Conservation (phyloP, 169 alveolate genomes). For the Pseudocohnilembus persalinus region DNA sequence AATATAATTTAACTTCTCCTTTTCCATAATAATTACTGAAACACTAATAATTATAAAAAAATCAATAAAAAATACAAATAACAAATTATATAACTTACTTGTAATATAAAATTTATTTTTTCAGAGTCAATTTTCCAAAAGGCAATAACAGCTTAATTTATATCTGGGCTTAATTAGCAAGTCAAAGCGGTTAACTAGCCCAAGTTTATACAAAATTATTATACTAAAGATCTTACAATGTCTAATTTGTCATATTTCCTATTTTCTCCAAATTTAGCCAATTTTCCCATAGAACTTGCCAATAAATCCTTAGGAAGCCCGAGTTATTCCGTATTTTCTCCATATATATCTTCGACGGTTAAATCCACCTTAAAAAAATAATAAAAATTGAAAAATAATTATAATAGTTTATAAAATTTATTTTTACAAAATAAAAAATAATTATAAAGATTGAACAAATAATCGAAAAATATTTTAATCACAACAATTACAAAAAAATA, state of each 20-base stretch:
- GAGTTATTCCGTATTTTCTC: not conserved
- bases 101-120: not conserved
- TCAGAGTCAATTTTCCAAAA: constrained; percentile 10
- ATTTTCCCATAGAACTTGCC: constrained; percentile 31
- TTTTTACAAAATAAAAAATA: no score
- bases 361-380: constrained; percentile 23
- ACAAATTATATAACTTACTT: not conserved
- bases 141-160: constrained; percentile 11
- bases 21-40: not conserved
- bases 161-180: constrained; percentile 13
- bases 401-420: no score
- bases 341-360: constrained; percentile 36
- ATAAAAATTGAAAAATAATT: no score
- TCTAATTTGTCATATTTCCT: not conserved
- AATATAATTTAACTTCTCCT: no score
- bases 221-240: constrained; percentile 13
- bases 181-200: constrained; percentile 19
- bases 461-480: no score
- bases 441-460: no score
- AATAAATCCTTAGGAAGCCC: constrained; percentile 14
- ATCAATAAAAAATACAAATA: not conserved
- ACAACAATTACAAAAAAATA: no score
- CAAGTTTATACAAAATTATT: constrained; percentile 6
- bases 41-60: not conserved
- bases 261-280: not conserved